Percentiles rank a stretch among this genome's conserved stretches.
phyloP scores from a whole-genome alignment of 1,139 yeast genomes.

The Sugiyamaella sp. region DNA sequence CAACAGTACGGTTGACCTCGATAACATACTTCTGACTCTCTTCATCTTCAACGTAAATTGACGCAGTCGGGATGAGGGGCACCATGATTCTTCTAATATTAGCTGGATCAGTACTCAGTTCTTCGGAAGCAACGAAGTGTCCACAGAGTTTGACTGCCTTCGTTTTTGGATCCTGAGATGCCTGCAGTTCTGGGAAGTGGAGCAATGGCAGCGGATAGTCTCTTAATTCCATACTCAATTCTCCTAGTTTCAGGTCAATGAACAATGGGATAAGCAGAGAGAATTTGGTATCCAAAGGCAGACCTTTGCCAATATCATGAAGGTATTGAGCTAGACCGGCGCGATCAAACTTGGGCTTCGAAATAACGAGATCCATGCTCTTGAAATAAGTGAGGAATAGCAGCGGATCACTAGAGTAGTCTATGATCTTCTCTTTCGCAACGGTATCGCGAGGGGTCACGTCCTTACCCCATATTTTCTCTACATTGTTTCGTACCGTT shows the following conservation, averaged over 20 bases:
- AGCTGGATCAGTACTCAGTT: conserved; percentile 47
- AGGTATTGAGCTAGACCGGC: conserved; percentile 61
- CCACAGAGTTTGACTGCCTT: conserved; percentile 48
- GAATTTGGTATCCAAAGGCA: conserved; percentile 69
- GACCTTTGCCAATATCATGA: conserved; percentile 76
- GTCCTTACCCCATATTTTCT: conserved; percentile 54
- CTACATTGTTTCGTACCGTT: conserved; percentile 57
- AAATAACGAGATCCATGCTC: conserved; percentile 57
- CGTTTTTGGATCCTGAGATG: conserved; percentile 42
- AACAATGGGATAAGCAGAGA: conserved; percentile 69
- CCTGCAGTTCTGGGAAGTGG: conserved; percentile 46
- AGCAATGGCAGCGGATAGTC: conserved; percentile 69
- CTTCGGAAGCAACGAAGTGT: conserved; percentile 60
- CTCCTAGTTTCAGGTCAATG: conserved; percentile 53
- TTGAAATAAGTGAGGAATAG: conserved; percentile 61
- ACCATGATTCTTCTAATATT: conserved; percentile 64
- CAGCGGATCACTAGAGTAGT: conserved; percentile 64
- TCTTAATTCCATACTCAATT: conserved; percentile 57
- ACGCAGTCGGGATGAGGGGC: conserved; percentile 57
- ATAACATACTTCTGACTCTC: conserved; percentile 53
- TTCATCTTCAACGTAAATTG: conserved; percentile 42
- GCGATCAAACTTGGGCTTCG: conserved; percentile 58
- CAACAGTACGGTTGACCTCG: conserved; percentile 72
- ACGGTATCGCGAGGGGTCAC: conserved; percentile 50
- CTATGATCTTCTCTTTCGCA: conserved; percentile 57